Percentiles rank a stretch among this genome's conserved stretches.
phyloP scores from a whole-genome alignment of 2,329 filamentous ascomycete species.

The Fusarium kyushuense region DNA sequence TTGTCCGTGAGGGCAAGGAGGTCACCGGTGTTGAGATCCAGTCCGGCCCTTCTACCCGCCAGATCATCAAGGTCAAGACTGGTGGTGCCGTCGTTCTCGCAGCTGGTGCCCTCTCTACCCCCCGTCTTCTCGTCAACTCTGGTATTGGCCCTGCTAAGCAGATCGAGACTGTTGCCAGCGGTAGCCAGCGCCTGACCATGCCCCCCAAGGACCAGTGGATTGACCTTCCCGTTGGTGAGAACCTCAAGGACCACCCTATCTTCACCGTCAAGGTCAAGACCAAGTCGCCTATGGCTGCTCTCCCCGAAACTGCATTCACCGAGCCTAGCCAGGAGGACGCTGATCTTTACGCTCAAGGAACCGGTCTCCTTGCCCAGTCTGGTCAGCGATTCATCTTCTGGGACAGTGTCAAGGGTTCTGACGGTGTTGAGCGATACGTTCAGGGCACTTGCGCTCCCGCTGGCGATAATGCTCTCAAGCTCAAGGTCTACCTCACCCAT shows the following conservation, averaged over 20 bases:
- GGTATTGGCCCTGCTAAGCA: constrained; percentile 75
- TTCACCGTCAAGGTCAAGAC: constrained; percentile 55
- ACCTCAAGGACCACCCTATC: constrained; percentile 68
- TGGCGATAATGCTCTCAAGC: constrained; percentile 57
- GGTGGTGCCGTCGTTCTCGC: constrained; percentile 68
- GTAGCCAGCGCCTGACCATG: constrained; percentile 64
- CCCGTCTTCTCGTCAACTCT: constrained; percentile 71
- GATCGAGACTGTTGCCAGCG: constrained; percentile 63
- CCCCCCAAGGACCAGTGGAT: constrained; percentile 66
- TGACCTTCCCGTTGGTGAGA: constrained; percentile 68
- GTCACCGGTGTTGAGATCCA: constrained; percentile 78
- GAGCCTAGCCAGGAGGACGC: constrained; percentile 47
- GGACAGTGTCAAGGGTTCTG: constrained; percentile 57
- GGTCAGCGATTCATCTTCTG: constrained; percentile 63
- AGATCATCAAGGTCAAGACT: constrained; percentile 45
- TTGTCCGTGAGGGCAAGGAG: constrained; percentile 72
- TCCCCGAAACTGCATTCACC: constrained; percentile 36
- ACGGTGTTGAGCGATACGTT: constrained; percentile 54
- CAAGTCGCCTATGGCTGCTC: constrained; percentile 56
- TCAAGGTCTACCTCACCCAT: constrained; percentile 65
- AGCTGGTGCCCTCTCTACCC: constrained; percentile 76
- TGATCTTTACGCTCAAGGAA: constrained; percentile 52
- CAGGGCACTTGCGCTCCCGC: constrained; percentile 62
- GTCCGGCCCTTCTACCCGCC: constrained; percentile 62
- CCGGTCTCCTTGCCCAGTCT: constrained; percentile 58